phyloP scores from a whole-genome alignment of 768 basidiomycete genomes.

The Daedaleopsis sinensis region DNA sequence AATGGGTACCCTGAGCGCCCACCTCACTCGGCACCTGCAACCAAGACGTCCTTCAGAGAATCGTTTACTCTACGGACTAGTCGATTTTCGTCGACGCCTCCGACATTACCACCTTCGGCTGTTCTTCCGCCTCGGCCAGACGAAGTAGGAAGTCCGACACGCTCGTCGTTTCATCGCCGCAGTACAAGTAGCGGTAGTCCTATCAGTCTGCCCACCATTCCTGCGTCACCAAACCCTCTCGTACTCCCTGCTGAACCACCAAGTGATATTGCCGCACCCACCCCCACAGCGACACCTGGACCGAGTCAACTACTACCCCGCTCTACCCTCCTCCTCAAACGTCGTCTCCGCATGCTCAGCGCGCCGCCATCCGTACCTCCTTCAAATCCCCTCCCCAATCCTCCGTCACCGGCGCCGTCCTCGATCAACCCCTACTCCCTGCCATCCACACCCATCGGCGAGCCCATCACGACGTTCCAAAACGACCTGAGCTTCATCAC shows the following conservation, averaged over 20 bases:
- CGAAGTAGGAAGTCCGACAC: slow-evolving; percentile 35
- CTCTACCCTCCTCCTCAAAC: slow-evolving; percentile 42
- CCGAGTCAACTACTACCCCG: slow-evolving; percentile 19
- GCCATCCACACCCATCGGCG: slow-evolving; percentile 58
- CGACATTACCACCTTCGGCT: slow-evolving; percentile 63
- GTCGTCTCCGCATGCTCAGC: slow-evolving; percentile 70
- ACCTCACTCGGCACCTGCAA: slow-evolving; percentile 34
- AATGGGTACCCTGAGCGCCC: slow-evolving; percentile 21
- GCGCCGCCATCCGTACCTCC: slow-evolving; percentile 48
- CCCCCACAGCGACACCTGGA: slow-evolving; percentile 23
- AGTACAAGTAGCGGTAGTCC: slow-evolving; percentile 30
- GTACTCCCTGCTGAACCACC: slow-evolving; percentile 47
- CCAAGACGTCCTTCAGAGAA: slow-evolving; percentile 50
- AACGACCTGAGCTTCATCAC: slow-evolving; percentile 68
- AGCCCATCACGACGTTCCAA: slow-evolving; percentile 55
- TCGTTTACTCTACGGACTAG: slow-evolving; percentile 60
- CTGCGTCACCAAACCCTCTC: slow-evolving; percentile 47
- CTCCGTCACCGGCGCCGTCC: slow-evolving; percentile 30
- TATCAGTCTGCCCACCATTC: slow-evolving; percentile 41
- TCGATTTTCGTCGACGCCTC: slow-evolving; percentile 40
- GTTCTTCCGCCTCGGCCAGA: slow-evolving; percentile 71
- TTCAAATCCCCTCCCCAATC: slow-evolving; percentile 28
- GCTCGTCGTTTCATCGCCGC: slow-evolving; percentile 24
- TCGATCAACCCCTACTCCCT: slow-evolving; percentile 34
- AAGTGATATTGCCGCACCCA: slow-evolving; percentile 43